A percentile compares a stretch with the other conserved stretches of the same genome.
Conservation (phyloP, 208 protist species). For the Crithidia expoeki region DNA sequence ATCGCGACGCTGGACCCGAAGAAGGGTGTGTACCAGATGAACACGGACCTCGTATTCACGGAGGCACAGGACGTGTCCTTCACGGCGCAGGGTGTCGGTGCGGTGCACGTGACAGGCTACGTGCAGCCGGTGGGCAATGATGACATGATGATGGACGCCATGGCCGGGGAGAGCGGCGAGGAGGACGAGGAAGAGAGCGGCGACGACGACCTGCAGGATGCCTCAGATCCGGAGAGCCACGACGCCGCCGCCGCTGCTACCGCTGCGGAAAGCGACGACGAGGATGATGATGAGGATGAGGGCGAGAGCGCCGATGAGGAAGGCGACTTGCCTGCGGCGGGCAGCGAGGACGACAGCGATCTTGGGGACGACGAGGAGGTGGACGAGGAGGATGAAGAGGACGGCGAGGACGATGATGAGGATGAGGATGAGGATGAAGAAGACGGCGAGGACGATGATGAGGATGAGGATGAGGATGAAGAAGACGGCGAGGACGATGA, state of each 20-base stretch:
- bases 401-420: constrained; percentile 24
- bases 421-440: constrained; percentile 23
- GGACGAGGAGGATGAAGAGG: constrained; percentile 30
- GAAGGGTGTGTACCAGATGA: constrained; percentile 81
- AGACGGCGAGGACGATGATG: constrained; percentile 25
- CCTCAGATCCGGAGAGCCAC: constrained; percentile 34
- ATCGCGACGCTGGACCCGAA: constrained; percentile 89
- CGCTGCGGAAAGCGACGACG: constrained; percentile 20
- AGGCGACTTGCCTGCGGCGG: background rate
- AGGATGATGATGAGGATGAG: constrained; percentile 27
- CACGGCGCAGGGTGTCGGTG: constrained; percentile 69
- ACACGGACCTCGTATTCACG: constrained; percentile 88
- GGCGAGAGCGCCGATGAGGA: constrained; percentile 19
- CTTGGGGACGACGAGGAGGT: constrained; percentile 20
- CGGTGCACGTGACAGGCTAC: constrained; percentile 86
- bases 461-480: constrained; percentile 73
- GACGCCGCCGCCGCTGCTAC: constrained; percentile 36
- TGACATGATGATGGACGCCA: constrained; percentile 55
- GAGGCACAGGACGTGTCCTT: constrained; percentile 77
- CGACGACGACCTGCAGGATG: constrained; percentile 50
- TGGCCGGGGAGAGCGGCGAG: constrained; percentile 33
- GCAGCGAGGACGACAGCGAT: constrained; percentile 8
- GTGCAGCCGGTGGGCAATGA: constrained; percentile 83
- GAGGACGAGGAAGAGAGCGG: constrained; percentile 40
- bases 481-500: constrained; percentile 75